Evolutionary conservation across 768 basidiomycete genomes (phyloP).

Genomic region (Rubroboletus pulcherrimus): DNA sequence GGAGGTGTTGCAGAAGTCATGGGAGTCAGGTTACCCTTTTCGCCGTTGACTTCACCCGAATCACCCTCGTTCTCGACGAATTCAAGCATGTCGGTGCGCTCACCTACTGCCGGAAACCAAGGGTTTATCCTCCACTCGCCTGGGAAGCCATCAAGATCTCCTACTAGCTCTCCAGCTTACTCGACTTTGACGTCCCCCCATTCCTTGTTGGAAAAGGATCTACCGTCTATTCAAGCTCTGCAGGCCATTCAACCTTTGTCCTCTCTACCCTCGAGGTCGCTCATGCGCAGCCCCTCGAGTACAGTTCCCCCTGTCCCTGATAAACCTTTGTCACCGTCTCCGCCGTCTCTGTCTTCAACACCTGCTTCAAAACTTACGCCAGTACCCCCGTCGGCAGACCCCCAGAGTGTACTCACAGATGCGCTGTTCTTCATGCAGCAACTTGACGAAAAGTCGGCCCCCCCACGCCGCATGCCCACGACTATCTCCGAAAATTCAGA

Average conservation of each 20-base stretch:
- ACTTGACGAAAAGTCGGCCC: constrained; percentile 34
- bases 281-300: constrained; percentile 11
- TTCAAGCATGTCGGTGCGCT: constrained; percentile 25
- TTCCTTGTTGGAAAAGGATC: constrained; percentile 30
- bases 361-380: constrained; percentile 26
- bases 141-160: constrained; percentile 20
- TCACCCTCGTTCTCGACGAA: constrained; percentile 31
- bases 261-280: constrained; percentile 9
- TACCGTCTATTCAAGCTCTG: constrained; percentile 32
- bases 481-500: constrained; percentile 45
- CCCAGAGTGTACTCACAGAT: constrained; percentile 47
- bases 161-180: constrained; percentile 23
- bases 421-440: constrained; percentile 71
- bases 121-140: constrained; percentile 10
- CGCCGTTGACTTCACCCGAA: constrained; percentile 29
- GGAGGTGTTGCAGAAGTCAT: constrained; percentile 24
- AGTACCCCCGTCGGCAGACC: constrained; percentile 13
- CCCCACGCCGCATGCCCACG: constrained; percentile 40
- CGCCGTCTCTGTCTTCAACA: constrained; percentile 22
- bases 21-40: constrained; percentile 31
- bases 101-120: constrained; percentile 16
- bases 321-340: constrained; percentile 16
- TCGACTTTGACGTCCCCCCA: constrained; percentile 37
- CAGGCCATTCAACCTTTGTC: constrained; percentile 16
- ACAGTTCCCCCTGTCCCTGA: constrained; percentile 29